These are phyloP conservation scores for Oryza coarctata DNA, from an alignment of 176 grass and related monocot species.

Conservation along the genomic window DNA sequence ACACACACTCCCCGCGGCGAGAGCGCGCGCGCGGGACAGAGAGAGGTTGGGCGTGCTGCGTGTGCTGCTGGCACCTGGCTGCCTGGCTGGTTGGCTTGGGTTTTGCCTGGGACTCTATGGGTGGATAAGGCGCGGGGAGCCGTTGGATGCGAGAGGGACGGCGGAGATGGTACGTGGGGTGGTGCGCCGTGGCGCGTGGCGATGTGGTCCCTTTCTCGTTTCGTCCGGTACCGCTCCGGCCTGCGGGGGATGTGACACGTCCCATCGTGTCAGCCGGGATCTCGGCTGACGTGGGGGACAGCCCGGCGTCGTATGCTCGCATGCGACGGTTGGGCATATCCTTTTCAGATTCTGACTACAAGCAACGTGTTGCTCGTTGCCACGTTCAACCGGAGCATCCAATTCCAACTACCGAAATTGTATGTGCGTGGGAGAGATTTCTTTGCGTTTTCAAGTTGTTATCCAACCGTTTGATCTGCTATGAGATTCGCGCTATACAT, in stretches of 20 bases:
- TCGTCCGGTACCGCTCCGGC: background rate
- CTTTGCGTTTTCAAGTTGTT: no score
- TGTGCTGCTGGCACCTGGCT: background rate
- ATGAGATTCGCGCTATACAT: no score
- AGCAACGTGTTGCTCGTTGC: slow-evolving; percentile 7
- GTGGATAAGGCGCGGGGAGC: background rate
- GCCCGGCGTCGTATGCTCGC: background rate
- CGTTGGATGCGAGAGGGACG: slow-evolving; percentile 33
- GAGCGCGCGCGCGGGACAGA: background rate
- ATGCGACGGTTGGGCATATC: background rate
- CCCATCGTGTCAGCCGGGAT: slow-evolving; percentile 28
- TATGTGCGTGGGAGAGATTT: no score
- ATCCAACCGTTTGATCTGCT: no score
- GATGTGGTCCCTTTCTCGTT: background rate
- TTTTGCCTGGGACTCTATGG: background rate
- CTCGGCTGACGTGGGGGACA: slow-evolving; percentile 39
- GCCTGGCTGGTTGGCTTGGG: background rate
- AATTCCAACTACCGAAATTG: no score
- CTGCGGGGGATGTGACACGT: background rate
- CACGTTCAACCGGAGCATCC: background rate
- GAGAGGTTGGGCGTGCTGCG: background rate
- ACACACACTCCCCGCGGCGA: background rate
- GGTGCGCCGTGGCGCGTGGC: background rate
- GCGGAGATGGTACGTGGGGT: background rate
- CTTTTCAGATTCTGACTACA: slow-evolving; percentile 10